Evolutionary conservation across 352 stramenopile species (phyloP).

Genomic region (Thraustochytrium striatum): DNA sequence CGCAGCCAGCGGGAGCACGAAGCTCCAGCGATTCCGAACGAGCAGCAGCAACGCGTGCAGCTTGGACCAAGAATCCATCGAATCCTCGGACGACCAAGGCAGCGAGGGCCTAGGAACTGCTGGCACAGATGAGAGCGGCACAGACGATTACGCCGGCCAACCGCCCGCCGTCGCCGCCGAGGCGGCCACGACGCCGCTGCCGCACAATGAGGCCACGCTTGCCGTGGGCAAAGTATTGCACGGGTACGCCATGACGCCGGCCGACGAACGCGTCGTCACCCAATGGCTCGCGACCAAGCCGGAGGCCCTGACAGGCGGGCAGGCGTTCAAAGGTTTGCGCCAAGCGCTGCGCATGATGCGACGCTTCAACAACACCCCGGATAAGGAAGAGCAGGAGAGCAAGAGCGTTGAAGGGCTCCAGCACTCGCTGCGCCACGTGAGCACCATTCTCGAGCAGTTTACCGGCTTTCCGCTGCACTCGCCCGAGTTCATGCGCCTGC

Average conservation of each 20-base stretch:
- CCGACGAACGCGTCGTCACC: slow-evolving; percentile 20
- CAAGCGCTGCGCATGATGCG: slow-evolving; percentile 44
- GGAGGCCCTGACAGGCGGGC: not conserved
- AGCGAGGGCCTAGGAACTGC: too few species aligned
- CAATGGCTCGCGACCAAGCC: slow-evolving; percentile 42
- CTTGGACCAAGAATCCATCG: slow-evolving; percentile 6
- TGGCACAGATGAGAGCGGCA: not conserved
- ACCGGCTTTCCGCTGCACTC: slow-evolving; percentile 38
- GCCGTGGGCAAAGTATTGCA: slow-evolving; percentile 31
- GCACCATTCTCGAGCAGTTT: slow-evolving; percentile 27
- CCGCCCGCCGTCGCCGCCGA: not conserved
- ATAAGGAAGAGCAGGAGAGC: not conserved
- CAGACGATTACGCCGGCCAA: not conserved
- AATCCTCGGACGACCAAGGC: not conserved
- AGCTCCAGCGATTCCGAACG: slow-evolving; percentile 17
- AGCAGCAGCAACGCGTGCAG: slow-evolving; percentile 4
- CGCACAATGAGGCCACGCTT: not conserved
- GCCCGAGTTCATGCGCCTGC: slow-evolving; percentile 32
- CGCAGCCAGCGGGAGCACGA: too few species aligned
- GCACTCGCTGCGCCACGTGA: slow-evolving; percentile 26
- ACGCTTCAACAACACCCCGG: slow-evolving; percentile 7
- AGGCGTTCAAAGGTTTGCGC: slow-evolving; percentile 35
- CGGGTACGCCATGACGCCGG: slow-evolving; percentile 40
- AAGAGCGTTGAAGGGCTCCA: slow-evolving; percentile 7
- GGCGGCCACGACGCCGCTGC: too few species aligned